phyloP scores from a whole-genome alignment of 2,329 filamentous ascomycete species.

The Teratosphaeria zuluensis region DNA sequence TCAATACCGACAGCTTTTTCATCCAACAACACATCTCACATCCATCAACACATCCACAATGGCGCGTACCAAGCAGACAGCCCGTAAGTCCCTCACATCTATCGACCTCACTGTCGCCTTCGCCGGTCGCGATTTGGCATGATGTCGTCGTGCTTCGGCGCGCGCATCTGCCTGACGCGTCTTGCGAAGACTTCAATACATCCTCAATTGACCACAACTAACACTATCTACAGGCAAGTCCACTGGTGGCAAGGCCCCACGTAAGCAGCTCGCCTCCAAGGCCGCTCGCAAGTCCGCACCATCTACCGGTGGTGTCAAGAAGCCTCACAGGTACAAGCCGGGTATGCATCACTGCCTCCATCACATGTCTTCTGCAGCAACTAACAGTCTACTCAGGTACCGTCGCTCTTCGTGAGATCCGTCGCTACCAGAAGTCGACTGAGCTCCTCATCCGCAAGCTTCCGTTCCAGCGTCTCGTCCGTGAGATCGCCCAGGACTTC shows the following conservation, averaged over 20 bases:
- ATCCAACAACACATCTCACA: slow-evolving; percentile 11
- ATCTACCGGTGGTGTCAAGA: slow-evolving; percentile 67
- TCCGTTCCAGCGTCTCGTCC: slow-evolving; percentile 69
- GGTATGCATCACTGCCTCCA: slow-evolving; percentile 23
- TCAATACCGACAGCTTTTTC: slow-evolving; percentile 6
- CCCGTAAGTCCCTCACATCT: slow-evolving; percentile 36
- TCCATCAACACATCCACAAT: slow-evolving; percentile 25
- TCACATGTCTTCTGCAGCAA: slow-evolving; percentile 4
- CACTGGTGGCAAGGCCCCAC: slow-evolving; percentile 62
- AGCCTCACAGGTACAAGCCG: slow-evolving; percentile 47
- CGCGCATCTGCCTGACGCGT: slow-evolving; percentile 5
- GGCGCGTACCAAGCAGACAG: slow-evolving; percentile 48
- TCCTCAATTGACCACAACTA: slow-evolving; percentile 10
- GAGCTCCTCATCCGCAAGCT: slow-evolving; percentile 76
- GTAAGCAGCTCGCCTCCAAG: slow-evolving; percentile 99
- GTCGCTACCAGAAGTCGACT: slow-evolving; percentile 79
- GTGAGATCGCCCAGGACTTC: slow-evolving; percentile 60
- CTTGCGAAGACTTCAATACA: slow-evolving; percentile 7
- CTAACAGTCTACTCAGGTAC: slow-evolving; percentile 49
- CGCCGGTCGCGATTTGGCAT: slow-evolving; percentile 14
- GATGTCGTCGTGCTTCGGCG: slow-evolving; percentile 5
- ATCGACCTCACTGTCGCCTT: slow-evolving; percentile 12
- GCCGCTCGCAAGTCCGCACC: slow-evolving; percentile 96
- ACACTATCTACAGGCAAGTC: slow-evolving; percentile 51
- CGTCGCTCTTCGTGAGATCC: slow-evolving; percentile 80